These are phyloP conservation scores for Rhizopus stolonifer DNA, from an alignment of 371 early-diverging fungal genomes.

Conservation along the genomic window DNA sequence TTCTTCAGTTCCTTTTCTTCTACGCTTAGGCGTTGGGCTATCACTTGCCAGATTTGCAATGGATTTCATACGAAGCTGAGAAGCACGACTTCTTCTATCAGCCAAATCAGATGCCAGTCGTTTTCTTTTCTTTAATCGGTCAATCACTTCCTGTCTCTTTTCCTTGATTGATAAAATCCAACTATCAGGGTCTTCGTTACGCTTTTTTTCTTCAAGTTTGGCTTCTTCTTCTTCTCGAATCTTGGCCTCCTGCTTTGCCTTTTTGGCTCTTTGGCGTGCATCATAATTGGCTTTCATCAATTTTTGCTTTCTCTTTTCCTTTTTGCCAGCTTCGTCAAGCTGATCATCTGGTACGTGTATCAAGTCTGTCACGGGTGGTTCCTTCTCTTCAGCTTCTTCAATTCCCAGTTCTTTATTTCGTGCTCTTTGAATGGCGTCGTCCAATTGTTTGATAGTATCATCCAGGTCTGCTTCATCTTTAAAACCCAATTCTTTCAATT, in stretches of 20 bases:
- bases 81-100: slow-evolving; percentile 85
- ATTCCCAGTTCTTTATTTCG: slow-evolving; percentile 81
- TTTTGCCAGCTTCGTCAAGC: slow-evolving; percentile 70
- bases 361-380: slow-evolving; percentile 71
- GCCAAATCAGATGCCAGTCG: slow-evolving; percentile 73
- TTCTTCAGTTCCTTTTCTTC: slow-evolving; percentile 67
- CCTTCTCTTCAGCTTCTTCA: slow-evolving; percentile 75
- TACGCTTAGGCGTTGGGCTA: slow-evolving; percentile 48
- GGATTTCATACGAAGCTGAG: slow-evolving; percentile 80
- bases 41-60: slow-evolving; percentile 83
- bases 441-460: slow-evolving; percentile 66
- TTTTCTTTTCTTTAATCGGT: slow-evolving; percentile 63
- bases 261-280: slow-evolving; percentile 74
- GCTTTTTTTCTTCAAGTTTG: slow-evolving; percentile 70
- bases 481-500: slow-evolving; percentile 65
- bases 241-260: slow-evolving; percentile 78
- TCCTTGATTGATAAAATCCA: slow-evolving; percentile 74
- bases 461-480: slow-evolving; percentile 76
- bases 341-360: slow-evolving; percentile 82
- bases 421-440: slow-evolving; percentile 67
- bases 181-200: slow-evolving; percentile 63
- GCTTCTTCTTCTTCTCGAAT: slow-evolving; percentile 63
- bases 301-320: slow-evolving; percentile 85
- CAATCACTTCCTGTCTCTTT: slow-evolving; percentile 61
- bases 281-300: slow-evolving; percentile 82